Conservation (phyloP, 345 rosid genomes). For the Sisymbrium altissimum region DNA sequence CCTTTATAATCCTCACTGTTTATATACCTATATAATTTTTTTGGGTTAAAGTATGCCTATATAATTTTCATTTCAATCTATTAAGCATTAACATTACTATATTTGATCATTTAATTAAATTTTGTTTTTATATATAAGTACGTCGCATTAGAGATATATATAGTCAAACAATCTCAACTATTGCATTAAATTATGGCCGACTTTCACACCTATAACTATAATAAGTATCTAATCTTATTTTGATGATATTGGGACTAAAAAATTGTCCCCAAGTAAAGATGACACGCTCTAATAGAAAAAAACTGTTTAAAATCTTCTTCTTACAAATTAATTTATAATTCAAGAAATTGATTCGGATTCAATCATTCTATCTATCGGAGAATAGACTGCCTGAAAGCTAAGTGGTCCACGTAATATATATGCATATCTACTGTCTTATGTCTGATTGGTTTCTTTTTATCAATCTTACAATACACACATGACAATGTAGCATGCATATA, state of each 20-base stretch:
- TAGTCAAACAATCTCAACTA: conserved; percentile 2
- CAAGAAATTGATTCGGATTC: neutral
- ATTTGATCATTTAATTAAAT: neutral
- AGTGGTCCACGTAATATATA: conserved; percentile 11
- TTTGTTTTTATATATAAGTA: neutral
- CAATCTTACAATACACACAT: neutral
- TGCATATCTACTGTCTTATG: neutral
- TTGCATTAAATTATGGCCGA: conserved; percentile 16
- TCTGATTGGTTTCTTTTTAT: neutral
- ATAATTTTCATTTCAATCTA: conserved; percentile 16
- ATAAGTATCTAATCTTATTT: neutral
- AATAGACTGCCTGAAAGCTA: neutral
- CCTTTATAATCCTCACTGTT: conserved; percentile 57
- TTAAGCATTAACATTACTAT: neutral
- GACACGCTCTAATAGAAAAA: neutral
- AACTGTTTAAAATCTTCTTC: neutral
- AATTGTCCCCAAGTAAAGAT: neutral
- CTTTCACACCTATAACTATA: conserved; percentile 7
- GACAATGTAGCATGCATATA: neutral
- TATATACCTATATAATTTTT: conserved; percentile 44
- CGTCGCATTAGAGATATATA: neutral
- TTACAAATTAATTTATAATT: neutral
- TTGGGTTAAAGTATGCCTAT: conserved; percentile 18
- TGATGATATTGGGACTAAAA: neutral
- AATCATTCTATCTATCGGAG: neutral